Base-by-base conservation (phyloP, 805 yeast species). In the Nakazawaea ishiwadae region DNA sequence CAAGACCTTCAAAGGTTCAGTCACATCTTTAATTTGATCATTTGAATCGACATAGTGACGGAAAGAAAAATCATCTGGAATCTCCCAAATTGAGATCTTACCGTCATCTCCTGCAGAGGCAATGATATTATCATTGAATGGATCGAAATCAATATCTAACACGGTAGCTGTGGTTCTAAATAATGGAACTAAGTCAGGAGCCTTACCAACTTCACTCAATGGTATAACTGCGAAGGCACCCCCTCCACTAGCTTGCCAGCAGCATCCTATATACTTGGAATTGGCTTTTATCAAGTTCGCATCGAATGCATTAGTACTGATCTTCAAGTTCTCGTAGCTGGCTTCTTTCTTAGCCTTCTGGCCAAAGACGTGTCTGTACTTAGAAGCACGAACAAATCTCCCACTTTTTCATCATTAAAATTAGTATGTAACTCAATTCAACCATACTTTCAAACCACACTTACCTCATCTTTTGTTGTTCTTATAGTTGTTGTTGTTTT, bases 191-290 rank as follows among this genome's bases (percentile, higher is more conserved):
- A 82, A 78, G 52, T 93, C 99, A 4, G 96, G 97, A 6, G 90
- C 81, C 58, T 90, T 93, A 8, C 99, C 98, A 15, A 78, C 81
- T 60, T 91, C 96, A 7, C 60, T 59, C 19, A 87, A 67, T 2
- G 99, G 99, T 46, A 93, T 79, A 10, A 95, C 85, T 1, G 96
- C 96, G 68, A 93, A 90, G 0, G 98, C 95, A 40, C 99, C 99
- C 48, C 98, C 98, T 31, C 98, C 98, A 9, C 95, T 83, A 24
- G 96, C 73, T 45, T 86, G 88, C 96, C 96, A 89, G 60, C 87
- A 89, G 49, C 89, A 83, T 1, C 96, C 73, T 31, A 93, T 63
- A 55, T 77, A 93, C 59, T 84, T 82, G 29, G 96, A 91, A 59
- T 93, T 93, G 49, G 85, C 77, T 62, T 88, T 80, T 50, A 93